Percentiles rank a stretch among this genome's conserved stretches.
Evolutionary conservation across 2,329 filamentous ascomycete genomes (phyloP).

Genomic region (Teratosphaeria pseudoeucalypti): DNA sequence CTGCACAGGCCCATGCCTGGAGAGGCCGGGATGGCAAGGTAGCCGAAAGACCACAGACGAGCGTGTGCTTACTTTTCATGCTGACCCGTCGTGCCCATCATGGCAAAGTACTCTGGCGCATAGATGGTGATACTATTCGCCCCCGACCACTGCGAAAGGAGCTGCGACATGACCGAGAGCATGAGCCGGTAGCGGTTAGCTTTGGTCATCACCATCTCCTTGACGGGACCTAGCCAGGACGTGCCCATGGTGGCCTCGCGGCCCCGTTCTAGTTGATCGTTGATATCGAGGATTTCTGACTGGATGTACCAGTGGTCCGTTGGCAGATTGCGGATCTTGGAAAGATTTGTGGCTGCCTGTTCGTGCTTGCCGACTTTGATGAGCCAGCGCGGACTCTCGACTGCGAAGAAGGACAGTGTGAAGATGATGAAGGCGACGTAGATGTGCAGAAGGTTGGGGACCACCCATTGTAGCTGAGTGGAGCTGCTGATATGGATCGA

Average conservation of each 20-base stretch:
- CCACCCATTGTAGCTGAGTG: constrained; percentile 41
- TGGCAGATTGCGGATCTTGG: constrained; percentile 20
- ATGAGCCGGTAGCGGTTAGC: constrained; percentile 65
- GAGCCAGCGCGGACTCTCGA: constrained; percentile 25
- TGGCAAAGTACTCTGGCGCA: constrained; percentile 60
- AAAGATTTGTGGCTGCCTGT: constrained; percentile 19
- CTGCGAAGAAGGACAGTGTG: constrained; percentile 44
- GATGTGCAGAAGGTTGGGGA: constrained; percentile 65
- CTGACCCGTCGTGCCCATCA: constrained; percentile 59
- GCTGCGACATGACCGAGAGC: constrained; percentile 56
- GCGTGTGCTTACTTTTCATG: constrained; percentile 42
- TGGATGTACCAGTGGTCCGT: constrained; percentile 24
- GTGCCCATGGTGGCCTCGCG: constrained; percentile 59
- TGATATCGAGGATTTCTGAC: constrained; percentile 53
- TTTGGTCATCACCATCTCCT: constrained; percentile 57
- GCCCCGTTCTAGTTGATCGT: constrained; percentile 56
- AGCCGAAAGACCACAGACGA: background rate
- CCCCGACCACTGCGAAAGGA: constrained; percentile 60
- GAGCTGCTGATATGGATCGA: constrained; percentile 40
- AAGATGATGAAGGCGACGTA: constrained; percentile 68
- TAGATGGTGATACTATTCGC: constrained; percentile 64
- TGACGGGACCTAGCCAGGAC: constrained; percentile 53
- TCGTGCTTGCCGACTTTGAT: constrained; percentile 24
- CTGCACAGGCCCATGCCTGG: background rate
- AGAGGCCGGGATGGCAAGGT: background rate